A percentile compares a stretch with the other conserved stretches of the same genome.
Evolutionary conservation across 192 early-diverging fungal genomes (phyloP).

Genomic region (Linnemannia exigua): DNA sequence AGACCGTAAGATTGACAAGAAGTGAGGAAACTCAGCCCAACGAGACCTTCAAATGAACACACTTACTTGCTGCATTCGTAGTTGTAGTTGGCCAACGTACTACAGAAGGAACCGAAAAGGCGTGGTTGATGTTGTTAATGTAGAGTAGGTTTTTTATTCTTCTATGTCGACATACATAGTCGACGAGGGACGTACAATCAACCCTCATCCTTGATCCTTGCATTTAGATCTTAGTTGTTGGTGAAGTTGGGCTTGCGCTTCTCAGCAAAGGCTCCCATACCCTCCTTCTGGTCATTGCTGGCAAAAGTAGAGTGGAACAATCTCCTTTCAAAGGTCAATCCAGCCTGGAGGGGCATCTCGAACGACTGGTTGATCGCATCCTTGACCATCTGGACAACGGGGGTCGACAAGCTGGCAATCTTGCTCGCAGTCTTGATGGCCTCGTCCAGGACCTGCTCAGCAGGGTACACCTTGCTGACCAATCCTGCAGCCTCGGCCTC

Average conservation of each 20-base stretch:
- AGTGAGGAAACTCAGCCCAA: neutral
- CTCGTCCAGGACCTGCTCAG: constrained; percentile 88
- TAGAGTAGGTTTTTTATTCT: neutral
- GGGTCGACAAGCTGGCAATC: constrained; percentile 90
- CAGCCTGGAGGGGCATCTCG: constrained; percentile 87
- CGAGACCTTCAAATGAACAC: no score
- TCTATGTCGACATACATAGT: neutral
- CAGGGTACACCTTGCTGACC: constrained; percentile 92
- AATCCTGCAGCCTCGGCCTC: constrained; percentile 91
- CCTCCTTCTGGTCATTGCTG: constrained; percentile 96
- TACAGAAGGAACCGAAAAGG: neutral
- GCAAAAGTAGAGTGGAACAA: constrained; percentile 95
- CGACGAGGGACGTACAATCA: neutral
- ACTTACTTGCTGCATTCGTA: no score
- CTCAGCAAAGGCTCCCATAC: constrained; percentile 94
- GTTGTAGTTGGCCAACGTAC: no score
- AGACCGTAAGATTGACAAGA: neutral
- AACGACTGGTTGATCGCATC: constrained; percentile 97
- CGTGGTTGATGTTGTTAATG: neutral
- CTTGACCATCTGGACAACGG: constrained; percentile 94
- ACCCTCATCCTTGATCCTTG: neutral
- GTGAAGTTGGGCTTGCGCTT: constrained; percentile 92
- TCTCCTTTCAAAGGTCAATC: constrained; percentile 92
- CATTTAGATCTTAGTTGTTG: constrained; percentile 74
- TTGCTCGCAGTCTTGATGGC: constrained; percentile 89